Evolutionary conservation across 495 filamentous ascomycete species (phyloP).

Genomic region (Clavariopsis aquatica): DNA sequence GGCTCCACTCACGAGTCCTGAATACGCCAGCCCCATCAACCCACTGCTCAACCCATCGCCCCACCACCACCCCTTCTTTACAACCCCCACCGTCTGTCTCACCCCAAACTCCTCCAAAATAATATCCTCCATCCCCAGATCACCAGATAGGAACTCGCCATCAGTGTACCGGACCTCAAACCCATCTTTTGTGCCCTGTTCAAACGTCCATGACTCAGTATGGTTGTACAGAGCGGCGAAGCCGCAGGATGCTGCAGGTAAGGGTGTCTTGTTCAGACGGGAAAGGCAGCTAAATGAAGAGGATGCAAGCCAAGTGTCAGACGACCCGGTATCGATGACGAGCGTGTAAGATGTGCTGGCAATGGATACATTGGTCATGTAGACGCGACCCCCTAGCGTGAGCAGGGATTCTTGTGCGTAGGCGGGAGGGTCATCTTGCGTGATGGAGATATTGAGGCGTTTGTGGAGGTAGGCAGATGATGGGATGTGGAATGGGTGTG

Average conservation of each 20-base stretch:
- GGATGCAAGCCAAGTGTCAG: slow-evolving; percentile 61
- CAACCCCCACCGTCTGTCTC: slow-evolving; percentile 57
- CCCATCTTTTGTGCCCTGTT: slow-evolving; percentile 49
- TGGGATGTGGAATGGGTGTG: background rate
- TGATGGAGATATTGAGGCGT: background rate
- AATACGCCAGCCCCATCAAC: slow-evolving; percentile 64
- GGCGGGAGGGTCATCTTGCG: background rate
- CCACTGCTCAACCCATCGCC: slow-evolving; percentile 56
- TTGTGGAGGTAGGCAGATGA: background rate
- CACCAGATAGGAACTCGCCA: slow-evolving; percentile 58
- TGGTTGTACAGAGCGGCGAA: slow-evolving; percentile 52
- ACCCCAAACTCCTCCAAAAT: slow-evolving; percentile 45
- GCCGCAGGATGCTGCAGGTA: slow-evolving; percentile 49
- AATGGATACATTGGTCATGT: slow-evolving; percentile 42
- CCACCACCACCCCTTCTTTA: slow-evolving; percentile 51
- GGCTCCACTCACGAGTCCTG: slow-evolving; percentile 54
- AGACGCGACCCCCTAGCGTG: slow-evolving; percentile 31
- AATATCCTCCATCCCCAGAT: slow-evolving; percentile 59
- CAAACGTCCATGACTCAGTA: slow-evolving; percentile 43
- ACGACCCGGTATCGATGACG: slow-evolving; percentile 63
- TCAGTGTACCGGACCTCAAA: slow-evolving; percentile 64
- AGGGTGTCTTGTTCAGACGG: slow-evolving; percentile 31
- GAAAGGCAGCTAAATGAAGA: slow-evolving; percentile 53
- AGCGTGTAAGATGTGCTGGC: slow-evolving; percentile 51
- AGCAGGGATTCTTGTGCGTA: slow-evolving; percentile 10